Percentiles rank a stretch among this genome's conserved stretches.
phyloP scores from a whole-genome alignment of 805 yeast genomes.

The Blastobotrys mokoenaii region DNA sequence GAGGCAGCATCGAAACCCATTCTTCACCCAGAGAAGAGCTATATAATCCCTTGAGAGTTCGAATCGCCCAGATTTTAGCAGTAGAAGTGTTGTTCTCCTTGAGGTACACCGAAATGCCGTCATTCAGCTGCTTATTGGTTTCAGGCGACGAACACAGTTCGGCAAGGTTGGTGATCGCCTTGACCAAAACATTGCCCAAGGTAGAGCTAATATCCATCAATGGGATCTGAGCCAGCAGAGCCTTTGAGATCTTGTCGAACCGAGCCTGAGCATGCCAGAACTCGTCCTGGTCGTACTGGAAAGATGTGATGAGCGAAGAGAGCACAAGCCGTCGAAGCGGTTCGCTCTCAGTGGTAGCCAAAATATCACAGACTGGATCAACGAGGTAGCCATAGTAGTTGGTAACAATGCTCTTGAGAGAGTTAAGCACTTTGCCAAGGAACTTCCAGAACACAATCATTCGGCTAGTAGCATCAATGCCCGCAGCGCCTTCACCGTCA shows the following conservation, averaged over 20 bases:
- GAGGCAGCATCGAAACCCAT: constrained; percentile 88
- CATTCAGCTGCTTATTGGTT: constrained; percentile 64
- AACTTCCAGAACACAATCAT: constrained; percentile 73
- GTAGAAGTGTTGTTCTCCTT: constrained; percentile 42
- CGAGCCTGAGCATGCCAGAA: constrained; percentile 89
- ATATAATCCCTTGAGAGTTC: constrained; percentile 71
- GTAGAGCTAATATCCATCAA: constrained; percentile 49
- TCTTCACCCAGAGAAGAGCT: constrained; percentile 80
- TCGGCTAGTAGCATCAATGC: constrained; percentile 35
- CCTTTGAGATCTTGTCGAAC: constrained; percentile 59
- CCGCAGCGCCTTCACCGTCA: constrained; percentile 52
- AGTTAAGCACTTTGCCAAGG: constrained; percentile 76
- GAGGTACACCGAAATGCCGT: constrained; percentile 54
- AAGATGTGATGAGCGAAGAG: constrained; percentile 67
- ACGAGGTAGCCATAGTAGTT: constrained; percentile 77
- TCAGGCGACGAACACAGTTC: constrained; percentile 50
- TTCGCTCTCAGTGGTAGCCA: constrained; percentile 39
- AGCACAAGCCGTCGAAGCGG: constrained; percentile 61
- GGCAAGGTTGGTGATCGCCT: constrained; percentile 69
- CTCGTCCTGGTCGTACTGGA: constrained; percentile 85
- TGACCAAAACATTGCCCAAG: constrained; percentile 74
- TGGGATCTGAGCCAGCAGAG: constrained; percentile 57
- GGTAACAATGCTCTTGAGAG: constrained; percentile 78
- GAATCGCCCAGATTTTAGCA: constrained; percentile 74
- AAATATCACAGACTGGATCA: constrained; percentile 56